phyloP scores from a whole-genome alignment of 2,329 filamentous ascomycete species.

The Coniochaeta ligniaria region DNA sequence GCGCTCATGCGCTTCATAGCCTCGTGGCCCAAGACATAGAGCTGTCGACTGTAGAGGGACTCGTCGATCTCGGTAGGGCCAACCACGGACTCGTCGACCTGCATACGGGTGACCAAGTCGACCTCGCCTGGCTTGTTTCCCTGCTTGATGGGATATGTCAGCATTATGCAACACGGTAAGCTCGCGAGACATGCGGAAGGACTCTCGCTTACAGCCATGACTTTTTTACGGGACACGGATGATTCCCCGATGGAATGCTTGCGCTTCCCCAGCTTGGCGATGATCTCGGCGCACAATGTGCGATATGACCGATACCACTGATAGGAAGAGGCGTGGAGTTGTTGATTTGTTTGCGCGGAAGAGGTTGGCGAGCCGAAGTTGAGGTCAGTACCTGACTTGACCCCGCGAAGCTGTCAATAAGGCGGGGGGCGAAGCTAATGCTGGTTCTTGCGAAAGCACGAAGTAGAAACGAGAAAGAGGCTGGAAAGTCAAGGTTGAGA shows the following conservation, averaged over 20 bases:
- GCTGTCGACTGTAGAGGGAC: constrained; percentile 67
- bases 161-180: background rate
- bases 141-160: constrained; percentile 21
- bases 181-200: background rate
- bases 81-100: constrained; percentile 54
- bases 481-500: background rate
- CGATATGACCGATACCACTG: background rate
- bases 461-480: constrained; percentile 1
- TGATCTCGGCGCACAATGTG: background rate
- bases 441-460: background rate
- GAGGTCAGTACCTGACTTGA: constrained; percentile 3
- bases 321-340: background rate
- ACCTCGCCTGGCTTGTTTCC: constrained; percentile 48
- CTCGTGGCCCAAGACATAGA: constrained; percentile 64
- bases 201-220: constrained; percentile 48
- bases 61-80: constrained; percentile 60
- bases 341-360: background rate
- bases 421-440: constrained; percentile 1
- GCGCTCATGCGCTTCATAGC: constrained; percentile 99
- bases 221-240: constrained; percentile 49
- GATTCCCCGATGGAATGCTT: constrained; percentile 56
- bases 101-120: constrained; percentile 57
- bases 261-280: constrained; percentile 58
- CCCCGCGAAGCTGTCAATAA: constrained; percentile 2
- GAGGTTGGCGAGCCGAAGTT: background rate